Conservation (phyloP, 2,329 filamentous ascomycete genomes). For the Monosporascus sp. region DNA sequence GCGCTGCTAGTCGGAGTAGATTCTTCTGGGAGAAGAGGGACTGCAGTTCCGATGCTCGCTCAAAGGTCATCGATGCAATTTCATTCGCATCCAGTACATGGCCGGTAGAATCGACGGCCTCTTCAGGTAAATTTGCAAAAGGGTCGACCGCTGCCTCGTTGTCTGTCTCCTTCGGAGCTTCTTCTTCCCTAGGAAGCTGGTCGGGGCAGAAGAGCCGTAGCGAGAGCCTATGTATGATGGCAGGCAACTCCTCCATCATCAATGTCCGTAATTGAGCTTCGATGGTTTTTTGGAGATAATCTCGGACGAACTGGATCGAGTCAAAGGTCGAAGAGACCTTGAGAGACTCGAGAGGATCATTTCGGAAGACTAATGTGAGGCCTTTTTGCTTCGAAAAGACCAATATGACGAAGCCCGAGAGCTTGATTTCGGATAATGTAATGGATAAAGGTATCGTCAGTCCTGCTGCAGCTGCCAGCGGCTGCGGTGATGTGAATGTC, state of each 20-base stretch:
- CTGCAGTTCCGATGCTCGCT: conserved; percentile 75
- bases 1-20: conserved; percentile 70
- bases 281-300: conserved; percentile 94
- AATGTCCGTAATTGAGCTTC: conserved; percentile 86
- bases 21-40: conserved; percentile 96
- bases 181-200: conserved; percentile 63
- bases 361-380: conserved; percentile 91
- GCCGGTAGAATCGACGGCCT: conserved; percentile 75
- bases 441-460: conserved; percentile 97
- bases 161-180: conserved; percentile 40
- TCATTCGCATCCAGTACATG: conserved; percentile 70
- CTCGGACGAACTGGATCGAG: conserved; percentile 95
- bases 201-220: conserved; percentile 87
- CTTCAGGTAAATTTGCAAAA: conserved; percentile 72
- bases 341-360: conserved; percentile 94
- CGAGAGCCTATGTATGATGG: conserved; percentile 91
- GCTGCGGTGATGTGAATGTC: conserved; percentile 85
- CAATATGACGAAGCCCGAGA: conserved; percentile 94
- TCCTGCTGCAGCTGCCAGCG: conserved; percentile 82
- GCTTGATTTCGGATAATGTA: conserved; percentile 88
- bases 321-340: conserved; percentile 99
- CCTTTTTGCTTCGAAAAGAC: conserved; percentile 98
- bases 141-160: conserved; percentile 67
- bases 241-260: conserved; percentile 97
- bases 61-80: conserved; percentile 71